A percentile compares a stretch with the other conserved stretches of the same genome.
Evolutionary conservation across 257 asterid genomes (phyloP).

Genomic region (Oldenlandia corymbosa): DNA sequence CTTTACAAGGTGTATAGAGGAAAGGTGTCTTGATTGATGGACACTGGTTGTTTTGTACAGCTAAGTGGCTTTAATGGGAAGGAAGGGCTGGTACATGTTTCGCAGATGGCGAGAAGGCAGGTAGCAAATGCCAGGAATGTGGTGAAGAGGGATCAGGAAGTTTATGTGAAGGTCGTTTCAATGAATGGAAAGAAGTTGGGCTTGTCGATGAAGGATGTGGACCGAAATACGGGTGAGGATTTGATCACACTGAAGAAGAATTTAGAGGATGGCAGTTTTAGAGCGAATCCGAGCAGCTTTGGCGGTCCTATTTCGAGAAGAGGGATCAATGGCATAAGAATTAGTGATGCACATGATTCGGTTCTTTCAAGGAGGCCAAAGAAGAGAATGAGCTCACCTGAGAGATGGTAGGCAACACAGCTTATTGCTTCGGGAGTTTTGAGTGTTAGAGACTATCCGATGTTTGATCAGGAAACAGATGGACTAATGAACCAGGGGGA

Average conservation of each 20-base stretch:
- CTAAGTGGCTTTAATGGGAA: constrained; percentile 62
- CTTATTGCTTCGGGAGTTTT: constrained; percentile 83
- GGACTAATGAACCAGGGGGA: constrained; percentile 87
- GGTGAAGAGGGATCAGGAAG: constrained; percentile 89
- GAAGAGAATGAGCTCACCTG: constrained; percentile 94
- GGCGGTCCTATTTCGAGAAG: constrained; percentile 50
- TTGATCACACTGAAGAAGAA: constrained; percentile 73
- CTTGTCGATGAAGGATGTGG: constrained; percentile 89
- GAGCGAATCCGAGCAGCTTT: constrained; percentile 50
- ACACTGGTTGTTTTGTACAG: constrained; percentile 91
- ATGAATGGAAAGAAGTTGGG: constrained; percentile 76
- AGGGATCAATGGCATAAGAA: constrained; percentile 74
- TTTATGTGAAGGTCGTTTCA: constrained; percentile 76
- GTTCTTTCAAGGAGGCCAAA: constrained; percentile 76
- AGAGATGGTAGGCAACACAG: constrained; percentile 92
- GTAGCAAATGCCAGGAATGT: constrained; percentile 79
- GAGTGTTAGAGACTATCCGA: constrained; percentile 61
- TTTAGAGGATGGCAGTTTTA: constrained; percentile 42
- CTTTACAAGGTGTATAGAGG: constrained; percentile 73
- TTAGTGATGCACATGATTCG: constrained; percentile 50
- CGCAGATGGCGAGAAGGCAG: constrained; percentile 81
- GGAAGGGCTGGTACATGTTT: constrained; percentile 86
- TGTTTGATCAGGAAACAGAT: constrained; percentile 78
- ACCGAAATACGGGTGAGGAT: constrained; percentile 80
- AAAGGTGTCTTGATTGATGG: constrained; percentile 85